A percentile compares a stretch with the other conserved stretches of the same genome.
Conservation (phyloP, 805 yeast genomes). For the Lachancea waltii region DNA sequence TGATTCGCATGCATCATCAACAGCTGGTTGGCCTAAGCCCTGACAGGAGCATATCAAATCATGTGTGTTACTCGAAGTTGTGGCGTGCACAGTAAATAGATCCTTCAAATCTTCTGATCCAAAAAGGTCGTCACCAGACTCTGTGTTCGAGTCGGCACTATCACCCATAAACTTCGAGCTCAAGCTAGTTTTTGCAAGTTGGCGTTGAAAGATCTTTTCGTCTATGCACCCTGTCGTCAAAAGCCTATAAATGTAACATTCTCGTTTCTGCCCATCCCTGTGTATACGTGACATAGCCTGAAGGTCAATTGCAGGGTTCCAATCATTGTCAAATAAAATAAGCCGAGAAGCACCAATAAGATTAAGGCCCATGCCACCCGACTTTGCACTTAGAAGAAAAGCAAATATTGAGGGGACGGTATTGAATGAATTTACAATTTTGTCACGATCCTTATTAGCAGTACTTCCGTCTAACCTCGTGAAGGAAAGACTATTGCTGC, state of each 20-base stretch:
- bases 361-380: conserved; percentile 93
- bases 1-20: no score
- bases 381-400: conserved; percentile 76
- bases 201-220: conserved; percentile 90
- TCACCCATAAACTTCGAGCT: conserved; percentile 62
- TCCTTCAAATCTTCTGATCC: conserved; percentile 63
- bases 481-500: conserved; percentile 43
- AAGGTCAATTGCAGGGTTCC: conserved; percentile 91
- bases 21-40: conserved; percentile 40
- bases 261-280: conserved; percentile 81
- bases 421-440: conserved; percentile 66
- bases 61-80: conserved; percentile 64
- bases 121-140: conserved; percentile 58
- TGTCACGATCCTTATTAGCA: conserved; percentile 56
- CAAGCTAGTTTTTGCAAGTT: conserved; percentile 72
- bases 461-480: conserved; percentile 81
- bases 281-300: conserved; percentile 96
- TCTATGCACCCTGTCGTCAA: conserved; percentile 87
- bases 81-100: conserved; percentile 53
- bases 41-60: conserved; percentile 62
- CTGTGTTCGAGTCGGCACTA: conserved; percentile 21
- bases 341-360: conserved; percentile 84
- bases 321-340: conserved; percentile 84
- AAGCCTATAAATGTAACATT: conserved; percentile 75
- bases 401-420: conserved; percentile 43